These are phyloP conservation scores for Rosa multiflora DNA, from an alignment of 306 rosid genomes.

Conservation along the genomic window DNA sequence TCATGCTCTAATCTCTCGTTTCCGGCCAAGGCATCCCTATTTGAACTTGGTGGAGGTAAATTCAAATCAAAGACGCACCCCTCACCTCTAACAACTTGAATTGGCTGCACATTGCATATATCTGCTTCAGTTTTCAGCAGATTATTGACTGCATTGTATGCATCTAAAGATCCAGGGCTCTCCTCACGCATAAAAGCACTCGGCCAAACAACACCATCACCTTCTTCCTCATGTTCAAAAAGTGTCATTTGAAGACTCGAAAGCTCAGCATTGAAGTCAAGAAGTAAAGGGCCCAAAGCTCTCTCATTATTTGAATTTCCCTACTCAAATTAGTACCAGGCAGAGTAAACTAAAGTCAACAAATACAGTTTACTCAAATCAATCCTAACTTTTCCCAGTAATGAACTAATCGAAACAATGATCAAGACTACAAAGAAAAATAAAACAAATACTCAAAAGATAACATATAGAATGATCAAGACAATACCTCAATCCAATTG, in stretches of 20 bases:
- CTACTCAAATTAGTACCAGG: conserved; percentile 23
- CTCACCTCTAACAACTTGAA: conserved; percentile 14
- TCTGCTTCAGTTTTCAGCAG: conserved; percentile 13
- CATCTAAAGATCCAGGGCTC: conserved; percentile 12
- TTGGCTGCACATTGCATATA: conserved; percentile 20
- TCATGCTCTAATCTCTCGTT: conserved; percentile 17
- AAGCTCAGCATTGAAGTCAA: conserved; percentile 24
- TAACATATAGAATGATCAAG: not conserved
- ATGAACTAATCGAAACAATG: not conserved
- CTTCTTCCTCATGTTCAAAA: conserved; percentile 29
- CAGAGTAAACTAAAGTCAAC: conserved; percentile 24
- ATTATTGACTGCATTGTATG: not conserved
- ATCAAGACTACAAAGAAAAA: not conserved
- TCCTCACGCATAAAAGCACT: conserved; percentile 22
- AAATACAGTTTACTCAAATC: not conserved
- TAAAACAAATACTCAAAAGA: not conserved
- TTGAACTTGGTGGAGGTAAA: conserved; percentile 21
- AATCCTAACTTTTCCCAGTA: not conserved
- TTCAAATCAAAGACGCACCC: conserved; percentile 22
- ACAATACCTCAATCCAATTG: conserved; percentile 1
- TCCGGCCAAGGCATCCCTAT: conserved; percentile 17
- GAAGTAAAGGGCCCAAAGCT: conserved; percentile 28
- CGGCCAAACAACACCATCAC: conserved; percentile 27
- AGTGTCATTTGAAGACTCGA: conserved; percentile 17
- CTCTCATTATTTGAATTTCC: conserved; percentile 19